A percentile compares a stretch with the other conserved stretches of the same genome.
Conservation (phyloP, 257 asterid genomes). For the Verbena officinalis region DNA sequence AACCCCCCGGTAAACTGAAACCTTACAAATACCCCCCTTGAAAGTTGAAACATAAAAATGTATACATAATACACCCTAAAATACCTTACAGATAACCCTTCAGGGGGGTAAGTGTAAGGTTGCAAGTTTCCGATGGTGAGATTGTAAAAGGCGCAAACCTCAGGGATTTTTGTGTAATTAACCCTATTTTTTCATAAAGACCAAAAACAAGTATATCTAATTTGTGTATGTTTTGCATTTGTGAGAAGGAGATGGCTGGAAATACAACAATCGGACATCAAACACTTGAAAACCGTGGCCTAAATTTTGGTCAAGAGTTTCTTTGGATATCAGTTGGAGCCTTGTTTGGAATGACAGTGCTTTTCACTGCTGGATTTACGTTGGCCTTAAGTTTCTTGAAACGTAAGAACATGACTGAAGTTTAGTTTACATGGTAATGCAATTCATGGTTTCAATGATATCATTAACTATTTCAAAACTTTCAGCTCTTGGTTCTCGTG, state of each 20-base stretch:
- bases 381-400: conserved; percentile 53
- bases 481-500: conserved; percentile 40
- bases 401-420: conserved; percentile 39
- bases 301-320: conserved; percentile 40
- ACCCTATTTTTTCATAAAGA: neutral
- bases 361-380: conserved; percentile 46
- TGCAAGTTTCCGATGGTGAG: too few relatives aligned
- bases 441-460: neutral
- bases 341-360: conserved; percentile 43
- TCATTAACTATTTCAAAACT: neutral
- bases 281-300: conserved; percentile 55
- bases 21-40: too few relatives aligned
- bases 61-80: too few relatives aligned
- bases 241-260: conserved; percentile 37
- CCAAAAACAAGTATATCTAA: neutral
- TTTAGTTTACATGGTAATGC: neutral
- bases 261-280: conserved; percentile 48
- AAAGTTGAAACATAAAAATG: too few relatives aligned
- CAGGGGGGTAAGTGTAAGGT: too few relatives aligned
- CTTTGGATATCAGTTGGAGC: conserved; percentile 61
- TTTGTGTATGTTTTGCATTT: neutral
- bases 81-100: too few relatives aligned
- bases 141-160: too few relatives aligned
- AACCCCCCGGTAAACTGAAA: too few relatives aligned
- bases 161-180: too few relatives aligned